Evolutionary conservation across 768 basidiomycete species (phyloP).

Genomic region (Boletus rubroflammeus): DNA sequence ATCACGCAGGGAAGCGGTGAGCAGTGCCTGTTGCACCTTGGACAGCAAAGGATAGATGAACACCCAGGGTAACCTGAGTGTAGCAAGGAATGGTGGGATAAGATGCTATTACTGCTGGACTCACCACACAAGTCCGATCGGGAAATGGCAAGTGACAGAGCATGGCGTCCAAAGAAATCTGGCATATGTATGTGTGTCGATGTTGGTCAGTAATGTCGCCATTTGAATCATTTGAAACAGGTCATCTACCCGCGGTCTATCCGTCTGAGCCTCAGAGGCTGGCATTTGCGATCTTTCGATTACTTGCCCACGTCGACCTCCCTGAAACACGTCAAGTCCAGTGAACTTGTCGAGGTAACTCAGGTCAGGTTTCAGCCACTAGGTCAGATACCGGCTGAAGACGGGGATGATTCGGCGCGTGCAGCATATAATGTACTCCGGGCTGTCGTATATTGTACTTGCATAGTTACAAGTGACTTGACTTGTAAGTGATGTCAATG

Average conservation of each 20-base stretch:
- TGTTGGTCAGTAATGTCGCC: no score
- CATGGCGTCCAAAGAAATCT: no score
- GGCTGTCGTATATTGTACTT: background rate
- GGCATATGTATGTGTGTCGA: no score
- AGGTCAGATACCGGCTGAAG: background rate
- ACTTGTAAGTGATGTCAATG: background rate
- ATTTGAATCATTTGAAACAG: no score
- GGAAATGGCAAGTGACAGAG: no score
- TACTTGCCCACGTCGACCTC: no score
- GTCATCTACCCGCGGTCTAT: no score
- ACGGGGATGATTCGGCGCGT: background rate
- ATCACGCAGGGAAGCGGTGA: constrained; percentile 53
- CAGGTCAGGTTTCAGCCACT: background rate
- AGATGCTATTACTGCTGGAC: no score
- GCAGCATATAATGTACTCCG: background rate
- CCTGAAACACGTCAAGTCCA: background rate
- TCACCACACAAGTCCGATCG: no score
- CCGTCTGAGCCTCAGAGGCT: no score
- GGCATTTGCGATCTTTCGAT: no score
- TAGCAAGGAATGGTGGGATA: no score
- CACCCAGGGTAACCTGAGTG: constrained; percentile 50
- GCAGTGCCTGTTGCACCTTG: constrained; percentile 48
- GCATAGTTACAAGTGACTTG: background rate
- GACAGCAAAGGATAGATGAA: constrained; percentile 50
- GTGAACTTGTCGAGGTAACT: background rate